These are phyloP conservation scores for Diaporthe amygdali DNA, from an alignment of 2,329 filamentous ascomycete species.

Conservation along the genomic window DNA sequence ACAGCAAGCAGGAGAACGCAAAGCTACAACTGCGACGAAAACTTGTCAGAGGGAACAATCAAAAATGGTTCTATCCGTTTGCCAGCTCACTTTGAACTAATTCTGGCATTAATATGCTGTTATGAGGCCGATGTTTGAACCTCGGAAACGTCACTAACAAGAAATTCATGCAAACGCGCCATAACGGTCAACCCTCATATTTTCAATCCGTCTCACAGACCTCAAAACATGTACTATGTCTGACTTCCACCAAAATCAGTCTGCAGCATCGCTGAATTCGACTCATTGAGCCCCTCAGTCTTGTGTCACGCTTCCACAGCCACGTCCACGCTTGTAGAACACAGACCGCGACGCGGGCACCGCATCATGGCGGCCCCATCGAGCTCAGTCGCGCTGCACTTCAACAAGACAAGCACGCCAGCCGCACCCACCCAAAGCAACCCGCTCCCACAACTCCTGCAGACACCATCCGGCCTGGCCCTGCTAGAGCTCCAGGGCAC, in stretches of 20 bases:
- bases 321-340: not conserved
- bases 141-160: not conserved
- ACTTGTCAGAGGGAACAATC: too few relatives aligned
- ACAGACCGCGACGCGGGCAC: not conserved
- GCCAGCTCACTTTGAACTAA: too few relatives aligned
- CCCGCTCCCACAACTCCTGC: slow-evolving; percentile 80
- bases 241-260: not conserved
- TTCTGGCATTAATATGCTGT: not conserved
- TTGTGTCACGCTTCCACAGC: not conserved
- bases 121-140: not conserved
- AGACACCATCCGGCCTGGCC: slow-evolving; percentile 87
- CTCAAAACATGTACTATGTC: not conserved
- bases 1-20: not conserved
- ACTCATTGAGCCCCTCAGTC: rapidly evolving
- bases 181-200: not conserved
- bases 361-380: slow-evolving; percentile 14
- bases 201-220: not conserved
- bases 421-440: slow-evolving; percentile 35
- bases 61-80: not conserved
- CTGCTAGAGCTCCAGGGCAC: slow-evolving; percentile 92
- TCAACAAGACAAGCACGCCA: slow-evolving; percentile 25
- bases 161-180: not conserved
- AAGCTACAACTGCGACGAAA: not conserved
- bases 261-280: not conserved
- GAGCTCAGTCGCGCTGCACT: slow-evolving; percentile 46